Base-by-base conservation (phyloP, 1,284 basidiomycete genomes). In the Marasmius sp. region DNA sequence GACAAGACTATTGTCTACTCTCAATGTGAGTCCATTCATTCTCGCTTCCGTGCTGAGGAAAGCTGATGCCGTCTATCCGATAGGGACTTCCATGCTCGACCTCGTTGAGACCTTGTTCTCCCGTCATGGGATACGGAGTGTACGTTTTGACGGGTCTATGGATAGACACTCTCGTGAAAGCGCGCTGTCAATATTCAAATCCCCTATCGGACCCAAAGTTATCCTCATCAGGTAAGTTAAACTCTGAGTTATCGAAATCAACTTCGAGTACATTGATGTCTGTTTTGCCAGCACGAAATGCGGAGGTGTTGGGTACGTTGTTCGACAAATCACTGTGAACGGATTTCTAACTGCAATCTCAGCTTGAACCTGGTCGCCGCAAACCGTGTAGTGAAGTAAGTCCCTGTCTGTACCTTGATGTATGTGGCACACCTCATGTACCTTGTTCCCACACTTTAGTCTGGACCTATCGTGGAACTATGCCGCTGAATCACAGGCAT, bases 381-480 rank as follows among this genome's bases (percentile, higher is more conserved):
- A 0, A 90, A 89, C 67, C 84, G 87, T 3, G 82, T 89, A 41
- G 76, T 89, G 67, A 88, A 88, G 86, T 87, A 66, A 58, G 81
- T 69, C 16, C n/a, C 20, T 33, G 2, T 47, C 20, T 33, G 2
- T 47, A 20, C 45, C 18, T 14, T 34, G 5, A 39, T 37, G 12
- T 43, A 58, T 34, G 16, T 47, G 60, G 18, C 7, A 27, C 5
- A 27, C 2, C 47, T 57, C 12, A 56, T 59, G n/a, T 62, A 60
- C 18, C 34, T 38, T 36, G 18, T 45, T 39, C 45, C 10, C 8
- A 11, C 22, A 14, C 34, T 8, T 33, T 61, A 88, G 86, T 69
- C 80, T 91, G 77, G 89, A 90, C 69, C 73, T 89, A 33, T 85
- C 84, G n/a, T 89, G 87, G 87, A 87, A 86, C 65, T 87, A 82